Evolutionary conservation across 73 alveolate genomes (phyloP).

Genomic region (Paramecium sonneborni): DNA sequence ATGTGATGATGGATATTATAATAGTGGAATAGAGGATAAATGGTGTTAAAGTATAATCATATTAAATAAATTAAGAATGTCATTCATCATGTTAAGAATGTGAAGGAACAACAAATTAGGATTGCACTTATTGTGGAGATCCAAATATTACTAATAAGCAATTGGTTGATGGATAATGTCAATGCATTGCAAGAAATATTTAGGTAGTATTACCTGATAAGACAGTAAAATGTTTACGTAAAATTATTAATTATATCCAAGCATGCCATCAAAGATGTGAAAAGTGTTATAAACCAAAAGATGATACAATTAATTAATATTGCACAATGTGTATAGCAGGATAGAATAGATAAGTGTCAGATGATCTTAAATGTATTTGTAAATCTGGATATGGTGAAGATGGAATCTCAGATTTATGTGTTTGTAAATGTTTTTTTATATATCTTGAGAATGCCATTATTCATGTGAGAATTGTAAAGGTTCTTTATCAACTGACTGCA

Average conservation of each 20-base stretch:
- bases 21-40: too few species aligned
- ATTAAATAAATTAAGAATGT: too few species aligned
- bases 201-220: not conserved
- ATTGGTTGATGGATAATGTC: not conserved
- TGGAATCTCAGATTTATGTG: not conserved
- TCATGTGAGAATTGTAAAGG: not conserved
- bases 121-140: not conserved
- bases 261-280: not conserved
- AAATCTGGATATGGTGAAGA: not conserved
- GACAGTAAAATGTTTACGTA: not conserved
- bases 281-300: not conserved
- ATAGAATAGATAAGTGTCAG: not conserved
- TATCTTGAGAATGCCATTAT: not conserved
- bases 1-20: too few species aligned
- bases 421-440: not conserved
- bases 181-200: not conserved
- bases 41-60: too few species aligned
- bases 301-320: not conserved
- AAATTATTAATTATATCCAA: not conserved
- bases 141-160: not conserved
- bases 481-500: not conserved
- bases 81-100: too few species aligned
- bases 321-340: not conserved
- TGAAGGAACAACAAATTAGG: not conserved
- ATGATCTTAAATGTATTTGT: not conserved